Base-by-base conservation (phyloP, 2,329 filamentous ascomycete genomes). In the Myriosclerotinia curreyana region DNA sequence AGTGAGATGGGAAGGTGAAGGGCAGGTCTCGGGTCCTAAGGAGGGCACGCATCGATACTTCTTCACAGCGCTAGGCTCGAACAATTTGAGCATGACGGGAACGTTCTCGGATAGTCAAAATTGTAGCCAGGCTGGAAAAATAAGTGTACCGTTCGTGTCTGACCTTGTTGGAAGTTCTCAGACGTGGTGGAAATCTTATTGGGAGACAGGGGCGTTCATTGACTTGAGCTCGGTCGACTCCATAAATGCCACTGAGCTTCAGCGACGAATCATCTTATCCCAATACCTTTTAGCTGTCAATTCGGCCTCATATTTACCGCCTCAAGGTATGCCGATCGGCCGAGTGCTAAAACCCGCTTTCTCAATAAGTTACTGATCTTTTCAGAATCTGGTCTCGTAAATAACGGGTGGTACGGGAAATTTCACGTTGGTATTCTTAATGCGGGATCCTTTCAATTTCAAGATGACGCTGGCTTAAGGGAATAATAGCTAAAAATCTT, bases 381-480 rank as follows among this genome's bases (percentile, higher is more conserved):
- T 4, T 51, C 22, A 58, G 79, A 80, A 69, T 78, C 76, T 22
- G 78, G 78, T 0, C 66, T 80, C 1, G 77, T 80, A 69, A 80
- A 80, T 46, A 80, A 80, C 46, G 79, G 79, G 2, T 80, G 79
- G 78, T 79, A 79, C 50, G 78, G 77, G 67, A 77, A 77, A 64
- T 77, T 80, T 48, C 78, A 79, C 49, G 76, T 79, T 40, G 6
- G 59, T 53, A 54, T 12, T 53, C 49, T 22, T 14, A 2, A 31
- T 25, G 15, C 17, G 7, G 34, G 34, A 14, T 1, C 3, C 34
- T 28, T 25, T 4, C 1, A 22, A n/a, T 25, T 36, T 8, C 14
- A 25, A 2, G 5, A 25, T 25, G 28, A 36, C 11, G 6, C 4
- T 46, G 11, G 20, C 6, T n/a, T 31, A 6, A 50, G 20, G 14